These are phyloP conservation scores for Bauhinia variegata DNA, from an alignment of 306 rosid genomes.

Conservation along the genomic window DNA sequence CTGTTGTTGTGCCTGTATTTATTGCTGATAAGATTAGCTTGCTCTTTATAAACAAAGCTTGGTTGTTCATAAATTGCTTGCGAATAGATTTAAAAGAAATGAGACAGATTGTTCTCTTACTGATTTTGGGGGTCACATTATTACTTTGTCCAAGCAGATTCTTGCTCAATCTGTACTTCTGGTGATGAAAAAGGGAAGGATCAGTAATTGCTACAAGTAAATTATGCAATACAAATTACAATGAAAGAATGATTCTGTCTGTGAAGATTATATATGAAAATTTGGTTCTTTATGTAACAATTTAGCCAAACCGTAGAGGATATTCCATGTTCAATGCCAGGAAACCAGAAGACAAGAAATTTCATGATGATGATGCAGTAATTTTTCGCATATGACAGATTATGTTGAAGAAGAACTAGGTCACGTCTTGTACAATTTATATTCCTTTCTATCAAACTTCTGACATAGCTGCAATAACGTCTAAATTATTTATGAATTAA, in stretches of 20 bases:
- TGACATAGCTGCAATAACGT: not conserved
- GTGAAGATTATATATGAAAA: constrained; percentile 15
- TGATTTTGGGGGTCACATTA: constrained; percentile 58
- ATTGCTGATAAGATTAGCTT: constrained; percentile 29
- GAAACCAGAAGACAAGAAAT: constrained; percentile 14
- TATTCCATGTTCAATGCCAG: not conserved
- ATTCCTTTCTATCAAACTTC: not conserved
- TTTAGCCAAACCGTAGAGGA: not conserved
- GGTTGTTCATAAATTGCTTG: constrained; percentile 21
- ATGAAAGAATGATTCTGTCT: constrained; percentile 12
- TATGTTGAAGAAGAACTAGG: constrained; percentile 10
- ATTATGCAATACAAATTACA: constrained; percentile 14
- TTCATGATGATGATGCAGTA: constrained; percentile 8
- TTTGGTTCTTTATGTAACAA: constrained; percentile 4
- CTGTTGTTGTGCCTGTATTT: constrained; percentile 48
- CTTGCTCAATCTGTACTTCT: constrained; percentile 98
- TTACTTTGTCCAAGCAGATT: constrained; percentile 79
- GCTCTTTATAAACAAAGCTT: constrained; percentile 27
- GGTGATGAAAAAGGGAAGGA: constrained; percentile 35
- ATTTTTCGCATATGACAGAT: not conserved
- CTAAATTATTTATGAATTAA: not conserved
- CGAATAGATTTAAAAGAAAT: constrained; percentile 15
- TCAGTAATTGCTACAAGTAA: constrained; percentile 28
- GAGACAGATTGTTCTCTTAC: constrained; percentile 48
- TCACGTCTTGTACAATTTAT: constrained; percentile 9